Conservation (phyloP, 2,329 filamentous ascomycete species). For the Diaporthe sp. region DNA sequence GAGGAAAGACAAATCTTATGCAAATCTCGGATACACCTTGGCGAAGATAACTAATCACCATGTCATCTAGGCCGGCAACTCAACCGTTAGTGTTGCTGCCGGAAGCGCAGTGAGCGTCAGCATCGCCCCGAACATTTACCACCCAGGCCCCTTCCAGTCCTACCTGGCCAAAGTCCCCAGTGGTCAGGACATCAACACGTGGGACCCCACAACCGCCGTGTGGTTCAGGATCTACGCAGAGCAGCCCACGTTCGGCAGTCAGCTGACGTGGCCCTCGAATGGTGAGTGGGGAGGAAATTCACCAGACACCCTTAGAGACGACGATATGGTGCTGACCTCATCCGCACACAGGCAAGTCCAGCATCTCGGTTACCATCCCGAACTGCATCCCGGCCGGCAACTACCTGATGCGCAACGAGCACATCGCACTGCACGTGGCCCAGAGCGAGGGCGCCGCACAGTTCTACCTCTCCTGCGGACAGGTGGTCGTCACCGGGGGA, state of each 20-base stretch:
- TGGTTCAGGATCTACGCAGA: slow-evolving; percentile 55
- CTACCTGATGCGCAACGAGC: slow-evolving; percentile 48
- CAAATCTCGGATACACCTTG: background rate
- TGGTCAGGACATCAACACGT: slow-evolving; percentile 50
- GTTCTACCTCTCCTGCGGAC: slow-evolving; percentile 45
- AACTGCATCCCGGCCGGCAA: slow-evolving; percentile 45
- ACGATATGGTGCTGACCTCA: background rate
- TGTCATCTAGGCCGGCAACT: slow-evolving; percentile 38
- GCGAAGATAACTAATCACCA: background rate
- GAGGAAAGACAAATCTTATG: too few relatives aligned
- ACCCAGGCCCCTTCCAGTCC: slow-evolving; percentile 54
- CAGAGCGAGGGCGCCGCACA: slow-evolving; percentile 44
- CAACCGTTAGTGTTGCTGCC: slow-evolving; percentile 50
- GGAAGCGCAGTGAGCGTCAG: slow-evolving; percentile 56
- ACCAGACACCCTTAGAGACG: too few relatives aligned
- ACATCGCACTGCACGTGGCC: slow-evolving; percentile 46
- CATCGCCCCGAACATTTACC: slow-evolving; percentile 53
- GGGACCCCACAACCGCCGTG: slow-evolving; percentile 50
- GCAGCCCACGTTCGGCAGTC: slow-evolving; percentile 44
- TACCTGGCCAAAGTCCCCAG: slow-evolving; percentile 54
- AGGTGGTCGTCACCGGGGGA: slow-evolving; percentile 44
- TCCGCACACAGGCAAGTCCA: slow-evolving; percentile 32
- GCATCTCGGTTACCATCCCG: slow-evolving; percentile 44
- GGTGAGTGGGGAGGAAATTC: background rate
- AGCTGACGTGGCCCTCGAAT: slow-evolving; percentile 39